Base-by-base conservation (phyloP, 116 monocot genomes). In the Phalaenopsis hybrid region DNA sequence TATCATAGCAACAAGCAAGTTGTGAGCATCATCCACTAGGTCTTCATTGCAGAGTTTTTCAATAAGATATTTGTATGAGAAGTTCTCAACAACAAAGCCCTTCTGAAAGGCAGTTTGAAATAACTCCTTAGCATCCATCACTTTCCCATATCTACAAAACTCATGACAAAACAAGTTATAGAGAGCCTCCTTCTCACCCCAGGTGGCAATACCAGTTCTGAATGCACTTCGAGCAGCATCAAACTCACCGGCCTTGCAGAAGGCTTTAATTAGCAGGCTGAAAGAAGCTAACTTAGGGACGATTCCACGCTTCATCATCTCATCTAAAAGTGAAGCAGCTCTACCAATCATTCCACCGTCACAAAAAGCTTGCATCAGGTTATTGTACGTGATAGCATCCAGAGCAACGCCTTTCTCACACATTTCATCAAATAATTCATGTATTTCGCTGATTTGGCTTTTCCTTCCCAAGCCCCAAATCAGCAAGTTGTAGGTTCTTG, bases 401-500 rank as follows among this genome's bases (percentile, higher is more conserved):
- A 85, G 92, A 69, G 74, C 16, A 76, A 92, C 59, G 23, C 89
- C 93, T 79, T 88, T 90, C 74, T 81, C 72, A 79, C 79, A 82
- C 98, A 98, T 98, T 87, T 95, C 90, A 79, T 83, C 89, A 59
- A 93, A 89, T 79, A 98, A 82, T 6, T 80, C 59, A 31, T 89
- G 72, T 61, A 98, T 95, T 79, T 90, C 88, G 76, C 82, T 76
- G 1, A 87, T 59, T 83, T 88, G 83, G n/a, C 84, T 82, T 57
- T 86, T 89, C 21, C 80, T 88, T 50, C 85, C 85, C 67, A 98
- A 85, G 43, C 91, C 92, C 86, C 92, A 88, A 17, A 95, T 92
- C 48, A 98, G 79, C 50, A 93, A 83, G 75, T 98, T 98, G 81
- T 95, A 98, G 72, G 98, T 89, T 81, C 83, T 87, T 33, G 86